These are phyloP conservation scores for Magnolia kwangsiensis DNA, from an alignment of 164 flowering plant species.

Conservation along the genomic window DNA sequence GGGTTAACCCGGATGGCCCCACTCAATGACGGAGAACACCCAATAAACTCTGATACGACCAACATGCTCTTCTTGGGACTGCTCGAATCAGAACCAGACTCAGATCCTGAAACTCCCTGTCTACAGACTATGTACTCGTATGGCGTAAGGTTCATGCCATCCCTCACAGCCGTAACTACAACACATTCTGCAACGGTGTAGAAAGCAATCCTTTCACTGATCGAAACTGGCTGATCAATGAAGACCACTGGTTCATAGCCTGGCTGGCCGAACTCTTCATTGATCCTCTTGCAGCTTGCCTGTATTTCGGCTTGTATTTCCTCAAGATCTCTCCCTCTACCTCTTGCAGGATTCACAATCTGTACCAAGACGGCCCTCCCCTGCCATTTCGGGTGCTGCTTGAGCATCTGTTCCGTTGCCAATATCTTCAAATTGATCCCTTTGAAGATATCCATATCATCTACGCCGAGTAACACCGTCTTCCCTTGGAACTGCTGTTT, in stretches of 20 bases:
- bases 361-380: conserved; percentile 73
- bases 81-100: conserved; percentile 29
- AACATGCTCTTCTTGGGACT: conserved; percentile 68
- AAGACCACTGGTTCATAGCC: conserved; percentile 66
- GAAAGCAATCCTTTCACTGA: conserved; percentile 60
- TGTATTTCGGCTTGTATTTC: conserved; percentile 55
- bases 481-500: conserved; percentile 65
- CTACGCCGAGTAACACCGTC: conserved; percentile 69
- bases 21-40: conserved; percentile 81
- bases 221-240: conserved; percentile 53
- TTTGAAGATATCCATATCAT: conserved; percentile 82
- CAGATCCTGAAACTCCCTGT: conserved; percentile 42
- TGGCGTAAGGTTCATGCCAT: conserved; percentile 80
- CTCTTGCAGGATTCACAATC: conserved; percentile 75
- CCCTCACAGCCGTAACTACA: conserved; percentile 75
- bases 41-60: conserved; percentile 74
- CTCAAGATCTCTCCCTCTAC: conserved; percentile 60
- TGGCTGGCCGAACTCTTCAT: conserved; percentile 43
- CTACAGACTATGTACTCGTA: conserved; percentile 71
- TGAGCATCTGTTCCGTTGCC: conserved; percentile 79
- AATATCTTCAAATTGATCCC: conserved; percentile 66
- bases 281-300: conserved; percentile 49
- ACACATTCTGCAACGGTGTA: conserved; percentile 77
- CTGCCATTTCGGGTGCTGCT: conserved; percentile 62
- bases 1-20: conserved; percentile 80